Evolutionary conservation across 106 monocot species (phyloP).

Genomic region (Allium fistulosum): DNA sequence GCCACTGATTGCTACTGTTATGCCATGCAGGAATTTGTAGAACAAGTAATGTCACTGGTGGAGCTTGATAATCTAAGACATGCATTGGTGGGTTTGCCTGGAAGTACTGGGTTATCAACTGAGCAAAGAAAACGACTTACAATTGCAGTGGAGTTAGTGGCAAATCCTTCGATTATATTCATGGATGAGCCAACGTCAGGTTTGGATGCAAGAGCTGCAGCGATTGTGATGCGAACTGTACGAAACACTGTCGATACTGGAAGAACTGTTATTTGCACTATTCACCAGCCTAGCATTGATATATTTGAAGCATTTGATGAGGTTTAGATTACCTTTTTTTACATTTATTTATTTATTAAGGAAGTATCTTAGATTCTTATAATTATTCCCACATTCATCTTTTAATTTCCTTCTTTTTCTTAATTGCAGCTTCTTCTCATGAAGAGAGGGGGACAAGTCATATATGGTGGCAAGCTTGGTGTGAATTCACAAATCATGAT

Average conservation of each 20-base stretch:
- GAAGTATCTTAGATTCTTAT: no score
- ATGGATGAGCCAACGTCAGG: conserved; percentile 54
- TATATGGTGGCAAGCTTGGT: conserved; percentile 46
- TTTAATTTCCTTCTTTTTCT: conserved; percentile 3
- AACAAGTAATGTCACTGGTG: conserved; percentile 4
- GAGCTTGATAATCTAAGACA: conserved; percentile 19
- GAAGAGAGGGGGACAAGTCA: conserved; percentile 37
- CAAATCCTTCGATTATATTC: conserved; percentile 18
- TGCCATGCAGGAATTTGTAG: conserved; percentile 7
- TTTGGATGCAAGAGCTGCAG: conserved; percentile 54
- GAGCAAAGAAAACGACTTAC: conserved; percentile 64
- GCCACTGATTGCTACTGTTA: neutral
- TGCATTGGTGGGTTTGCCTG: conserved; percentile 44
- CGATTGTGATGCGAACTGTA: conserved; percentile 52
- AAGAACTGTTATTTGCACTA: conserved; percentile 50
- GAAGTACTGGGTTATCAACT: conserved; percentile 45
- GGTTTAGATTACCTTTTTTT: conserved; percentile 3
- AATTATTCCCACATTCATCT: no score
- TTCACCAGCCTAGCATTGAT: conserved; percentile 46
- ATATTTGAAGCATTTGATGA: conserved; percentile 68
- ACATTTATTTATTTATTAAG: neutral
- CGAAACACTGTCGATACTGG: conserved; percentile 37
- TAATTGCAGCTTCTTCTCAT: conserved; percentile 40
- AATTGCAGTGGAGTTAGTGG: neutral
- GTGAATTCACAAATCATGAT: conserved; percentile 37